Evolutionary conservation across 1,139 yeast genomes (phyloP).

Genomic region (Geotrichum macrosporum): DNA sequence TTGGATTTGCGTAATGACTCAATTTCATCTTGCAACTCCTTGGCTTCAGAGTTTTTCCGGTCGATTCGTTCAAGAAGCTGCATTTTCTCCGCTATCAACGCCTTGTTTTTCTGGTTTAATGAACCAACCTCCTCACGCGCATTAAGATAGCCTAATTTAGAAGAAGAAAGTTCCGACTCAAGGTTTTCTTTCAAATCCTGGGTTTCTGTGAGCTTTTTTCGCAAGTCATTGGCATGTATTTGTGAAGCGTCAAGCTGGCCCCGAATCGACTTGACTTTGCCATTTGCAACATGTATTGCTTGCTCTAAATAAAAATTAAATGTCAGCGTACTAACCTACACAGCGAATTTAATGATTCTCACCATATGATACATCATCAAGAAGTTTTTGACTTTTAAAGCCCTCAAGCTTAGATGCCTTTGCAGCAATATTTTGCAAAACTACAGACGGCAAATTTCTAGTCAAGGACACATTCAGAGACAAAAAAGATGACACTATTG

Average conservation of each 20-base stretch:
- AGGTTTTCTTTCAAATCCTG: conserved; percentile 34
- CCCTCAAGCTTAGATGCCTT: conserved; percentile 49
- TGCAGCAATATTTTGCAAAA: conserved; percentile 39
- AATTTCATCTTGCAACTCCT: conserved; percentile 51
- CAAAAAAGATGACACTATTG: conserved; percentile 26
- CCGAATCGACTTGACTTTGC: conserved; percentile 38
- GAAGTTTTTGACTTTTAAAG: conserved; percentile 49
- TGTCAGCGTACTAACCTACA: too few species aligned
- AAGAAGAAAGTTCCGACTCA: conserved; percentile 33
- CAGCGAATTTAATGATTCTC: too few species aligned
- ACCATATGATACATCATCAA: conserved; percentile 44
- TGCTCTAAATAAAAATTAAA: conserved; percentile 51
- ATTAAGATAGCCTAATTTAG: conserved; percentile 33
- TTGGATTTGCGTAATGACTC: conserved; percentile 48
- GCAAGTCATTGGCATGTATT: conserved; percentile 36
- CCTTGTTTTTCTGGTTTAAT: conserved; percentile 27
- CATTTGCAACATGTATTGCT: conserved; percentile 41
- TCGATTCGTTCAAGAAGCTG: conserved; percentile 43
- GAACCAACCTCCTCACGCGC: conserved; percentile 24
- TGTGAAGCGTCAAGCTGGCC: conserved; percentile 34
- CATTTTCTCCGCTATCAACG: conserved; percentile 38
- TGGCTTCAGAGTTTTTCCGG: conserved; percentile 46
- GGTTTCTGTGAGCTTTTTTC: conserved; percentile 35
- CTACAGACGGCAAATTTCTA: conserved; percentile 27
- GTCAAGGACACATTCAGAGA: conserved; percentile 27